These are phyloP conservation scores for Diplodia intermedia DNA, from an alignment of 2,329 filamentous ascomycete genomes.

Conservation along the genomic window DNA sequence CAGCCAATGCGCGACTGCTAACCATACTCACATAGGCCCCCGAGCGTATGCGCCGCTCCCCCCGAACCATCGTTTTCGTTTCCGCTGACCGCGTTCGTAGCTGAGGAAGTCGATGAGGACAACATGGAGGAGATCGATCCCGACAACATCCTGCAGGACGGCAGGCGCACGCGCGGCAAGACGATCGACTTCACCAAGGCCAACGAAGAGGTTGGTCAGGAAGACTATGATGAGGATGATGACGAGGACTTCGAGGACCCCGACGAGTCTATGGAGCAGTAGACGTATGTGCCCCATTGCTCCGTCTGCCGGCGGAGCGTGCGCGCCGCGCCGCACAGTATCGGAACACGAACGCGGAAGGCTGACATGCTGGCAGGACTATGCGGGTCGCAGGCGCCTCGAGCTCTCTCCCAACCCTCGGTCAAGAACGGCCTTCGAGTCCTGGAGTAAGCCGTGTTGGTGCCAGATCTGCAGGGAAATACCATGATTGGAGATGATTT, in stretches of 20 bases:
- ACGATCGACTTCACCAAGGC: slow-evolving; percentile 94
- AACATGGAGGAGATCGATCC: slow-evolving; percentile 91
- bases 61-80: background rate
- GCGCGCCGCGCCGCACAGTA: slow-evolving; percentile 5
- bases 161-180: slow-evolving; percentile 87
- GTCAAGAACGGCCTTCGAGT: slow-evolving; percentile 9
- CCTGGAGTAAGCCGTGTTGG: slow-evolving; percentile 1
- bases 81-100: slow-evolving; percentile 40
- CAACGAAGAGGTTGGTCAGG: slow-evolving; percentile 77
- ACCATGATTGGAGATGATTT: slow-evolving; percentile 11
- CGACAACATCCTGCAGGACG: slow-evolving; percentile 81
- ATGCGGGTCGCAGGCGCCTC: slow-evolving; percentile 12
- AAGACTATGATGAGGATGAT: slow-evolving; percentile 81
- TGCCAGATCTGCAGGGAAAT: slow-evolving; percentile 1
- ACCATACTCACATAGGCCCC: slow-evolving; percentile 32
- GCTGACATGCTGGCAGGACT: slow-evolving; percentile 18
- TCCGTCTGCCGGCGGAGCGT: background rate
- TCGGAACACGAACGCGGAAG: background rate
- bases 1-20: slow-evolving; percentile 19
- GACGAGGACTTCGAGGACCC: slow-evolving; percentile 70
- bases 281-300: slow-evolving; percentile 33
- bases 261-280: slow-evolving; percentile 74
- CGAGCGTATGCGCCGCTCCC: slow-evolving; percentile 25
- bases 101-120: slow-evolving; percentile 76
- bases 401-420: background rate